These are phyloP conservation scores for Closterium sp. DNA, from an alignment of 139 green algal genomes.

Conservation along the genomic window DNA sequence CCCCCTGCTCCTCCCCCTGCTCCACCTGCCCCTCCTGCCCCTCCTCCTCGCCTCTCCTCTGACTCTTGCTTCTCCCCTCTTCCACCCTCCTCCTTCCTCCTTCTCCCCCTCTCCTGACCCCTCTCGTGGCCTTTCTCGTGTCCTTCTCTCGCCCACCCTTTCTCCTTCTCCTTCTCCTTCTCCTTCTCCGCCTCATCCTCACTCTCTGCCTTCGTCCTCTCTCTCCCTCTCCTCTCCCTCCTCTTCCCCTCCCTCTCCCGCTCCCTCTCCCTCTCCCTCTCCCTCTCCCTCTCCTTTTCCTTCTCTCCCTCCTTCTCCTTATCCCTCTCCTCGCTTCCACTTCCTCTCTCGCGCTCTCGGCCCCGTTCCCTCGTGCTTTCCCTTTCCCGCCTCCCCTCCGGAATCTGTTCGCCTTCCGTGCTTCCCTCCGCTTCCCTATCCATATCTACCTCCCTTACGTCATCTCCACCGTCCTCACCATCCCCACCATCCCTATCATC, in stretches of 20 bases:
- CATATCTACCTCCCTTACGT: neutral
- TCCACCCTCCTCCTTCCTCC: neutral
- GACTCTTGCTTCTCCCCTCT: neutral
- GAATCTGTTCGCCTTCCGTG: neutral
- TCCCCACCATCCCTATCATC: neutral
- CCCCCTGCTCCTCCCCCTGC: neutral
- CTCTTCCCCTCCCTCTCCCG: neutral
- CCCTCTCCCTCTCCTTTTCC: neutral
- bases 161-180: neutral
- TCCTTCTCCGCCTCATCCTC: neutral
- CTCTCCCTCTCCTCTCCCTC: neutral
- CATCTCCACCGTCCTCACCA: neutral
- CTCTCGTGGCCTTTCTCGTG: neutral
- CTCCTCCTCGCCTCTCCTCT: neutral
- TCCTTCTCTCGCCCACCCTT: neutral
- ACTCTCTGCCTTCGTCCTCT: neutral
- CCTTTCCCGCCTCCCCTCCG: neutral
- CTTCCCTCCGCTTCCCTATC: neutral
- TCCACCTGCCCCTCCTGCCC: neutral
- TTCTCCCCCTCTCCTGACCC: neutral
- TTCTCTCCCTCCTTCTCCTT: neutral
- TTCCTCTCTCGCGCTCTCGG: neutral
- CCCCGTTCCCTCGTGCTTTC: neutral
- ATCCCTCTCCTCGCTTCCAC: neutral
- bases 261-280: neutral